Conservation (phyloP, 2,329 filamentous ascomycete species). For the Anisogramma anomala region DNA sequence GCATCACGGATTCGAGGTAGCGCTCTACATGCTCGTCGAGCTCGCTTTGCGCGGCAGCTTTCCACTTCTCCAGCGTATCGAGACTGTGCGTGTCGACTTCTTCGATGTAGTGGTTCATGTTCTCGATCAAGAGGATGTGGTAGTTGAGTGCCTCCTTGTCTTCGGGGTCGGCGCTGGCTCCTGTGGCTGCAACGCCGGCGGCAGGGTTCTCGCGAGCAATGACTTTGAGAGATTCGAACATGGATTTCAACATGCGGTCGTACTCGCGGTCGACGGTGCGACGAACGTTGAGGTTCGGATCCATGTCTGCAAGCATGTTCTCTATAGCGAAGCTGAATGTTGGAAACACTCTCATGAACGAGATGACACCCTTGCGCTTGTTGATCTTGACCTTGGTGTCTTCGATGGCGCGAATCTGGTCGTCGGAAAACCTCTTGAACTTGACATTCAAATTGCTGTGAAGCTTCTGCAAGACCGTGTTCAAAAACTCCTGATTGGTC, state of each 20-base stretch:
- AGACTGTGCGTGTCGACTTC: constrained; percentile 69
- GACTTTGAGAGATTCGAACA: constrained; percentile 95
- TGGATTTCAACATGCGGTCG: constrained; percentile 76
- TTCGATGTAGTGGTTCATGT: constrained; percentile 96
- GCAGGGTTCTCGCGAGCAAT: constrained; percentile 65
- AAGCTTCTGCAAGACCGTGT: constrained; percentile 64
- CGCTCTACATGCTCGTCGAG: constrained; percentile 76
- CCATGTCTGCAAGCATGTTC: constrained; percentile 59
- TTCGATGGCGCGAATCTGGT: constrained; percentile 90
- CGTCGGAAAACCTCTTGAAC: constrained; percentile 83
- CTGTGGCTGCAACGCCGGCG: constrained; percentile 27
- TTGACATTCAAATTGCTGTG: constrained; percentile 62
- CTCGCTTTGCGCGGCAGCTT: constrained; percentile 63
- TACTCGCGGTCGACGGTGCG: constrained; percentile 79
- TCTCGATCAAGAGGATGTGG: constrained; percentile 93
- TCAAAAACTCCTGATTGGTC: constrained; percentile 85
- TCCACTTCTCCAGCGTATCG: constrained; percentile 72
- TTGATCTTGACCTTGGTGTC: constrained; percentile 99
- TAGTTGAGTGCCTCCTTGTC: constrained; percentile 97
- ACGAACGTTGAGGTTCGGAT: constrained; percentile 51
- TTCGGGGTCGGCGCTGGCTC: constrained; percentile 46
- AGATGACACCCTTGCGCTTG: constrained; percentile 93
- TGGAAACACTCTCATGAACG: constrained; percentile 89
- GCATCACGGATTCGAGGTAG: constrained; percentile 80
- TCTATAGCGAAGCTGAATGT: constrained; percentile 73